Percentiles rank a stretch among this genome's conserved stretches.
These are phyloP conservation scores for Sporothrix brasiliensis DNA, from an alignment of 2,329 filamentous ascomycete genomes.

Conservation along the genomic window DNA sequence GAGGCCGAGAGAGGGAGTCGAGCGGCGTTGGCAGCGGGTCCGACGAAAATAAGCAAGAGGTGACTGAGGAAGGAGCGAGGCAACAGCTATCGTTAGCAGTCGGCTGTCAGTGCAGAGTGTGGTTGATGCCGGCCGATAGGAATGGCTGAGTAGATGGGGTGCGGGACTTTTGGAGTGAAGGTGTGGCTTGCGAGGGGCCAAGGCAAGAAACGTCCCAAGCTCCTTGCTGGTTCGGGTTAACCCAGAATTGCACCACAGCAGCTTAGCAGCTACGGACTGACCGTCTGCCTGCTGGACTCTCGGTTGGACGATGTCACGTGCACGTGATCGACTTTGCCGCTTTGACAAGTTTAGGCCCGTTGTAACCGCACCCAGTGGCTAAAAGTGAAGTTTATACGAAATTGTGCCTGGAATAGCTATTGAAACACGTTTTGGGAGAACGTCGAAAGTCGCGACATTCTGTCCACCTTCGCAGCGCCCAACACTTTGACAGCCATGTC, in stretches of 20 bases:
- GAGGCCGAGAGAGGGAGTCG: neutral
- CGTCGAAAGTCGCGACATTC: neutral
- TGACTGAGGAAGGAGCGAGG: slow-evolving; percentile 17
- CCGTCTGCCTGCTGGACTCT: neutral
- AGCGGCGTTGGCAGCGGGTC: slow-evolving; percentile 1
- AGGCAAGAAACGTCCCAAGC: slow-evolving; percentile 23
- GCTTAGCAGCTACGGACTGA: neutral
- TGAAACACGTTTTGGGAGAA: neutral
- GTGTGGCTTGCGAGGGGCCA: slow-evolving; percentile 27
- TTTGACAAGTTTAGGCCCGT: neutral
- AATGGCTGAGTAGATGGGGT: slow-evolving; percentile 1
- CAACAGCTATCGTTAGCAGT: slow-evolving; percentile 10
- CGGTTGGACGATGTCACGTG: slow-evolving; percentile 19
- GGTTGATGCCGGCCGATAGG: slow-evolving; percentile 25
- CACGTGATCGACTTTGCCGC: neutral
- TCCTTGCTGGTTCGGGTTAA: slow-evolving; percentile 28
- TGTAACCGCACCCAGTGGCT: slow-evolving; percentile 22
- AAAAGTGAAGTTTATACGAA: slow-evolving; percentile 7
- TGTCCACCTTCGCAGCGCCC: neutral
- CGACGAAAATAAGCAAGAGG: slow-evolving; percentile 12
- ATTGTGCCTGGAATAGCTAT: neutral
- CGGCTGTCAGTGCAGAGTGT: slow-evolving; percentile 3
- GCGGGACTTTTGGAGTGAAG: slow-evolving; percentile 30
- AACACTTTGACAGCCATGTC: slow-evolving; percentile 63
- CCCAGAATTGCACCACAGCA: neutral